Conservation (phyloP, 73 alveolate genomes). For the Paramecium caudatum region DNA sequence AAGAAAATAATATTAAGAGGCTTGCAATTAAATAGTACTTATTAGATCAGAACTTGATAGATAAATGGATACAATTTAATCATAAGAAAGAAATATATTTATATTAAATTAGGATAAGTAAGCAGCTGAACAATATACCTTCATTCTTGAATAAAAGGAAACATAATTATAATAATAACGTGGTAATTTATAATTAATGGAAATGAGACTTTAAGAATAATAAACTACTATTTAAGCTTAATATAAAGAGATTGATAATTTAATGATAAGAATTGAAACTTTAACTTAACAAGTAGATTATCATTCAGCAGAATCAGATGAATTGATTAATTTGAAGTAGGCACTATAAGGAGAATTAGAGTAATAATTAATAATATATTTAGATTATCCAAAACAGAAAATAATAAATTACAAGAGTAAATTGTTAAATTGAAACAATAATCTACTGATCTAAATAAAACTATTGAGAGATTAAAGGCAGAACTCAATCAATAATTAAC, state of each 20-base stretch:
- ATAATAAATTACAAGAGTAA: neutral
- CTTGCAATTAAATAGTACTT: neutral
- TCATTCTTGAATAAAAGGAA: conserved; percentile 39
- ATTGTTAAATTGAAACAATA: neutral
- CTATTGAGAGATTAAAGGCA: neutral
- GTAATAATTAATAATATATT: too few species aligned
- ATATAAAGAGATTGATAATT: conserved; percentile 48
- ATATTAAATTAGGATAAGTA: neutral
- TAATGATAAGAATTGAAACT: conserved; percentile 7
- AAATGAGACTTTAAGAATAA: conserved; percentile 45
- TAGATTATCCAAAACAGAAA: neutral
- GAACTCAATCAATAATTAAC: neutral
- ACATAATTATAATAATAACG: neutral
- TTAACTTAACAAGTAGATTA: conserved; percentile 12
- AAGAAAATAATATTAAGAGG: conserved; percentile 8
- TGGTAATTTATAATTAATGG: neutral
- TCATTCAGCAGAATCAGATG: conserved; percentile 10
- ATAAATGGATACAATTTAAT: conserved; percentile 14
- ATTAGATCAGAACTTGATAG: conserved; percentile 30
- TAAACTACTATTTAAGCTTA: neutral
- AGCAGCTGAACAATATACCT: conserved; percentile 14
- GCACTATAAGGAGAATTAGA: conserved; percentile 12
- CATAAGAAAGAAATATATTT: conserved; percentile 29
- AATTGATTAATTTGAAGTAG: neutral
- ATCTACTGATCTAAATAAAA: neutral